Evolutionary conservation across 306 rosid genomes (phyloP).

Genomic region (Fagus sylvatica): DNA sequence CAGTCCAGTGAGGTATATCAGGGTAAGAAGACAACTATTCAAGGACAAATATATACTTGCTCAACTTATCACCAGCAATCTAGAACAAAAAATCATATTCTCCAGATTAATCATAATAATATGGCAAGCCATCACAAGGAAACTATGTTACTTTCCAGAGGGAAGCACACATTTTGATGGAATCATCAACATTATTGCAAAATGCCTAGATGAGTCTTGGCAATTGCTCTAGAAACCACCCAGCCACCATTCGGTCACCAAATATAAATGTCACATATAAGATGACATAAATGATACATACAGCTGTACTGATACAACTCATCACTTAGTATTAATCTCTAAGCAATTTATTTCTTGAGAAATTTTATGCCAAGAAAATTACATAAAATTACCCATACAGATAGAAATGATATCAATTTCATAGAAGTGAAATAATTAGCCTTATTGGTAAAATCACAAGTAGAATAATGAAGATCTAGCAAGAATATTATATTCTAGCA

Average conservation of each 20-base stretch:
- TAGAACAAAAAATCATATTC: neutral
- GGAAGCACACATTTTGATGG: neutral
- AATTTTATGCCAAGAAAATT: neutral
- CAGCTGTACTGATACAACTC: neutral
- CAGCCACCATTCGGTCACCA: neutral
- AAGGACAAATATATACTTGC: neutral
- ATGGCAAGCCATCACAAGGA: neutral
- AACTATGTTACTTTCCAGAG: neutral
- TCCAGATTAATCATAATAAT: neutral
- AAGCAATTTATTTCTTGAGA: neutral
- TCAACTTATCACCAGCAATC: neutral
- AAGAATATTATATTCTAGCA: neutral
- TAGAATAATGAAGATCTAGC: neutral
- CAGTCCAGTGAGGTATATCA: neutral
- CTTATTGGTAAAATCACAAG: neutral
- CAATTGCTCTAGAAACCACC: too few relatives aligned
- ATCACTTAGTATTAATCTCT: neutral
- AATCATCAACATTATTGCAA: neutral
- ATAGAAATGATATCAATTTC: neutral
- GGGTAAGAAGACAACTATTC: neutral
- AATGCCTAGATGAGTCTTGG: neutral
- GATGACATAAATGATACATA: neutral
- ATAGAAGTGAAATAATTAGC: neutral
- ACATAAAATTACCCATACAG: neutral
- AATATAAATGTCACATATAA: neutral